phyloP scores from a whole-genome alignment of 1,139 yeast genomes.

The Yamadazyma aaseri region DNA sequence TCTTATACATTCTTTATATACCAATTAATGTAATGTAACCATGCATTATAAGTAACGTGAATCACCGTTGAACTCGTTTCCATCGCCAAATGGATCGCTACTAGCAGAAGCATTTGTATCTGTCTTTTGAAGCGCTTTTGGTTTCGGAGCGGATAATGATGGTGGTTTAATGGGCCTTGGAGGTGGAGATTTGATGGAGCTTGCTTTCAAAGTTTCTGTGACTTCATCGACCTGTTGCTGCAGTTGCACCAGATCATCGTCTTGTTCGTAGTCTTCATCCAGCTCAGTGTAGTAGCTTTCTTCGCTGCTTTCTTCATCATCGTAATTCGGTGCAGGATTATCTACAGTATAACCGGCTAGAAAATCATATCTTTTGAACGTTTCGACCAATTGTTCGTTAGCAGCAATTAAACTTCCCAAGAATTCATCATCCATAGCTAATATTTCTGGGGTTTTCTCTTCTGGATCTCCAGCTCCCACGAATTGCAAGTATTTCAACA shows the following conservation, averaged over 20 bases:
- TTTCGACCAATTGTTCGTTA: slow-evolving; percentile 80
- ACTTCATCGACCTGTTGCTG: slow-evolving; percentile 17
- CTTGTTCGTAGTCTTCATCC: slow-evolving; percentile 25
- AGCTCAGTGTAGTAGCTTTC: slow-evolving; percentile 45
- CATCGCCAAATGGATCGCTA: slow-evolving; percentile 73
- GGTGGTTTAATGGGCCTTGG: slow-evolving; percentile 33
- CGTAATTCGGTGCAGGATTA: slow-evolving; percentile 37
- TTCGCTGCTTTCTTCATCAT: slow-evolving; percentile 28
- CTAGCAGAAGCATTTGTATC: slow-evolving; percentile 22
- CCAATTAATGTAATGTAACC: too few relatives aligned
- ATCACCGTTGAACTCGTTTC: slow-evolving; percentile 37
- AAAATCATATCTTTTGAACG: slow-evolving; percentile 65
- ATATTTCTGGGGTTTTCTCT: slow-evolving; percentile 28
- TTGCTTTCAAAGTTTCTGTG: not conserved
- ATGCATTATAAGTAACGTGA: slow-evolving; percentile 1
- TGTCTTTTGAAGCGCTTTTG: slow-evolving; percentile 11
- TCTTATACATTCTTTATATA: too few relatives aligned
- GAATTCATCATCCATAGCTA: slow-evolving; percentile 65
- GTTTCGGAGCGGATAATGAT: slow-evolving; percentile 13
- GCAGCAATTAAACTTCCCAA: slow-evolving; percentile 84
- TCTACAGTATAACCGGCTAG: slow-evolving; percentile 37
- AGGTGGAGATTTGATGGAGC: slow-evolving; percentile 26
- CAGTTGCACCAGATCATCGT: slow-evolving; percentile 16
- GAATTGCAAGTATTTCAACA: slow-evolving; percentile 77
- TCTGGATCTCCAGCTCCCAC: slow-evolving; percentile 55